Percentiles rank a stretch among this genome's conserved stretches.
These are phyloP conservation scores for Remersonia thermophila DNA, from an alignment of 2,329 filamentous ascomycete genomes.

Conservation along the genomic window DNA sequence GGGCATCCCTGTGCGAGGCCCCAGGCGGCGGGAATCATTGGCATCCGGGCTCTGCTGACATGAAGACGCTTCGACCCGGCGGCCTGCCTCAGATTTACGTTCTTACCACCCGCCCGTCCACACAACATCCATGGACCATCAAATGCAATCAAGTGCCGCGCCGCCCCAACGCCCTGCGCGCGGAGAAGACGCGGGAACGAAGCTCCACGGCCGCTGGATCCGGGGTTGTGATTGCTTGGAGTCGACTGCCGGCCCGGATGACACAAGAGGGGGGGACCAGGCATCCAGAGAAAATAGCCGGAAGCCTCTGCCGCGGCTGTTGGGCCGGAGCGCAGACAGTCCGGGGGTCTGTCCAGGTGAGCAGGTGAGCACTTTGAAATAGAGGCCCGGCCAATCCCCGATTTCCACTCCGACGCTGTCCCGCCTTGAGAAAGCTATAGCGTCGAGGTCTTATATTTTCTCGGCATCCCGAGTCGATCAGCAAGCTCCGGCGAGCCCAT, in stretches of 20 bases:
- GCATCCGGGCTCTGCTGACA: too few relatives aligned
- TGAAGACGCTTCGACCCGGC: too few relatives aligned
- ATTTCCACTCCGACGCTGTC: too few relatives aligned
- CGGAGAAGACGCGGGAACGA: constrained; percentile 3
- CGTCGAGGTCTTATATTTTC: constrained; percentile 2
- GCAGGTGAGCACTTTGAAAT: too few relatives aligned
- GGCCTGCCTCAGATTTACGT: too few relatives aligned
- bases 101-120: too few relatives aligned
- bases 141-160: too few relatives aligned
- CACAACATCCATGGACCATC: too few relatives aligned
- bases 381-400: too few relatives aligned
- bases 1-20: too few relatives aligned
- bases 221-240: constrained; percentile 8
- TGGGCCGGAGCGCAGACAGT: constrained; percentile 3
- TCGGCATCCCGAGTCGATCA: neutral
- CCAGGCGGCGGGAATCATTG: too few relatives aligned
- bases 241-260: constrained; percentile 9
- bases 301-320: constrained; percentile 9
- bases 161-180: constrained; percentile 5
- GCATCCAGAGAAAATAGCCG: constrained; percentile 9
- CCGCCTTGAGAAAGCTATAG: constrained; percentile 4
- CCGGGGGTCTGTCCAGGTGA: constrained; percentile 6
- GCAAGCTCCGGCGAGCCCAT: too few relatives aligned
- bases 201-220: constrained; percentile 5
- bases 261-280: constrained; percentile 4